Evolutionary conservation across 1,284 basidiomycete species (phyloP).

Genomic region (Afroboletus lepidellus): DNA sequence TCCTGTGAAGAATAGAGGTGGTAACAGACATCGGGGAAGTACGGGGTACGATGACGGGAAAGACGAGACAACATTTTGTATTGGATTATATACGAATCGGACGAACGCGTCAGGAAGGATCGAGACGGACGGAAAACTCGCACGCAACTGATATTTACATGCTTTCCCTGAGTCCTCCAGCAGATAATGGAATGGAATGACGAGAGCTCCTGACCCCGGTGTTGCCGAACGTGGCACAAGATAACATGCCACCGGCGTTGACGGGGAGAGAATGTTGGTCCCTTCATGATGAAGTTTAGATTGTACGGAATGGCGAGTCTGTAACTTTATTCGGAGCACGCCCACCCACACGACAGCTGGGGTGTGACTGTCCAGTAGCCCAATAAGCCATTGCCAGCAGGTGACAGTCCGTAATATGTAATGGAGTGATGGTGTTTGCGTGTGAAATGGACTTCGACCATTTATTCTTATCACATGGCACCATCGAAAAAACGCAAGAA

Average conservation of each 20-base stretch:
- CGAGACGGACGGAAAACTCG: conserved; percentile 1
- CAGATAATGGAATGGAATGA: not conserved
- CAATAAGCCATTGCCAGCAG: no score
- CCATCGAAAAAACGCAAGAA: conserved; percentile 44
- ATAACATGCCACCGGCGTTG: not conserved
- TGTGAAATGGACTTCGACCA: not conserved
- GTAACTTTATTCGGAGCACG: no score
- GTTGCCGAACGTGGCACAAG: not conserved
- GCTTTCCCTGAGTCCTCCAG: not conserved
- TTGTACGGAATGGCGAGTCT: no score
- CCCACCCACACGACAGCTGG: no score
- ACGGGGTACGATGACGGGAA: not conserved
- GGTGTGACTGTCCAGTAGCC: no score
- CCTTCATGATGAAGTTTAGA: not conserved
- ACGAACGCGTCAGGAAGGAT: not conserved
- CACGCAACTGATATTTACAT: not conserved
- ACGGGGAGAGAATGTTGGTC: not conserved
- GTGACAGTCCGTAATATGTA: no score
- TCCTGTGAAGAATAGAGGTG: conserved; percentile 54
- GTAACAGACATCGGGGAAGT: conserved; percentile 15
- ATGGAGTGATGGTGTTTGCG: not conserved
- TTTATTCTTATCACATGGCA: conserved; percentile 21
- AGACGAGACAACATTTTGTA: not conserved
- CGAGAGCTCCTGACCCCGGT: not conserved
- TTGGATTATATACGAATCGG: not conserved